Evolutionary conservation across 2,329 filamentous ascomycete species (phyloP), one percentile per base, ranked within the genome.

Genomic region (Thelonectria discophora): DNA sequence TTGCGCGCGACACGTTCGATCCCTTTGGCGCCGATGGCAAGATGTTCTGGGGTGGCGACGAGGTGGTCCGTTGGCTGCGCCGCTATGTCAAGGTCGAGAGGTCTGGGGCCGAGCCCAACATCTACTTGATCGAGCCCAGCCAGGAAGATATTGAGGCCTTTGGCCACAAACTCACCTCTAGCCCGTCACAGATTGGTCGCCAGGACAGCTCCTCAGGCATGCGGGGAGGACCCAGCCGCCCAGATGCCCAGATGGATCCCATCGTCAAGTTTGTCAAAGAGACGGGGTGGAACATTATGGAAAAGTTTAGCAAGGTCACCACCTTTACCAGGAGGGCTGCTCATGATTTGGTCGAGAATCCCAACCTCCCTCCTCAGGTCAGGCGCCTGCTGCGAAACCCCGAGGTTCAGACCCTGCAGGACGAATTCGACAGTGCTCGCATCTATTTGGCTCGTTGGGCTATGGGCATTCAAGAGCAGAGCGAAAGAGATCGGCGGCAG

Each of bases 391-490:
- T 99, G 76, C 89, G 88, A 73, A 97, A 96, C 67, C 94, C 94
- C 0, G 94, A 99, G 73, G 93, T 99, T 0, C 94, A 97, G 79
- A 97, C 92, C 0, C 77, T 99, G 20, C 94, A 97, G 74, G 94
- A 98, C 62, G 96, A 99, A 74, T 99, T 97, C 70, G 96, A 99
- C 80, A 97, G 93, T 71, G 95, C 96, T 4, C 87, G 95, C 66
- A 84, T 99, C 62, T 99, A 99, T 74, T 84, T 99, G 40, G 95
- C 95, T 20, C 86, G 95, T 65, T 99, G 95, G 95, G 95, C 95
- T 2, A 98, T 99, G 95, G 93, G 93, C 8, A 97, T 99, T 66
- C 94, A 95, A 0, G 96, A 99, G 76, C 95, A 99, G 79, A 94
- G 94, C 71, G 95, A 99, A 73, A 85, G 88, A 40, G 95, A 99